Conservation (phyloP, 257 asterid species). For the Nicotiana tabacum region DNA sequence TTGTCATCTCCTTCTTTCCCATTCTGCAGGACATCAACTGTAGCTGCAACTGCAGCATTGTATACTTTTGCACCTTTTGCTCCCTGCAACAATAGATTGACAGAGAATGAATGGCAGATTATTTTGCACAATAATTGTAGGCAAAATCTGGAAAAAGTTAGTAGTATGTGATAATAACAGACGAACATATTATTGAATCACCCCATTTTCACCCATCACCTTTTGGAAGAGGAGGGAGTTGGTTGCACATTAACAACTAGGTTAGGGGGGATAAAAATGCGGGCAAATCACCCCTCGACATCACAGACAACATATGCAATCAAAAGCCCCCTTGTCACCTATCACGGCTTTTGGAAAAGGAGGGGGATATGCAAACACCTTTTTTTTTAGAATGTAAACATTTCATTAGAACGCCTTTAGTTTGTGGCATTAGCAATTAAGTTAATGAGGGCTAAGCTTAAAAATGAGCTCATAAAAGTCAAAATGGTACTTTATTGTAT, state of each 20-base stretch:
- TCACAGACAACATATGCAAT: background rate
- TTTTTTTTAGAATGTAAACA: background rate
- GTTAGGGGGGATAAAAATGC: background rate
- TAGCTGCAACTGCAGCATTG: constrained; percentile 73
- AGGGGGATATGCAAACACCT: background rate
- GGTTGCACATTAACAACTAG: background rate
- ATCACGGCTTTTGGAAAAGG: background rate
- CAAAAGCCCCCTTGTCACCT: background rate
- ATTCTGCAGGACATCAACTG: constrained; percentile 45
- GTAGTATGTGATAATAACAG: background rate
- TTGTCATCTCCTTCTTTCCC: constrained; percentile 90
- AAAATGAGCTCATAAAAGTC: background rate
- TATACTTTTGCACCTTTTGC: constrained; percentile 82
- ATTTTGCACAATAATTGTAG: background rate
- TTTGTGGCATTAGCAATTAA: background rate
- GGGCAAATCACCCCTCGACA: background rate
- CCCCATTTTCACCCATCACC: background rate
- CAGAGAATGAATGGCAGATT: background rate
- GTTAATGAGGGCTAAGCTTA: background rate
- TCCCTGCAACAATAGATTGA: constrained; percentile 36
- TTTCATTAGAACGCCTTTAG: background rate
- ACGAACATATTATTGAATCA: background rate
- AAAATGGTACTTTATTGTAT: background rate
- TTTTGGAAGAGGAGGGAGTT: background rate
- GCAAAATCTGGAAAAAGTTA: background rate